Conservation (phyloP, 1,139 yeast genomes). For the Kurtzmaniella quercitrusa region DNA sequence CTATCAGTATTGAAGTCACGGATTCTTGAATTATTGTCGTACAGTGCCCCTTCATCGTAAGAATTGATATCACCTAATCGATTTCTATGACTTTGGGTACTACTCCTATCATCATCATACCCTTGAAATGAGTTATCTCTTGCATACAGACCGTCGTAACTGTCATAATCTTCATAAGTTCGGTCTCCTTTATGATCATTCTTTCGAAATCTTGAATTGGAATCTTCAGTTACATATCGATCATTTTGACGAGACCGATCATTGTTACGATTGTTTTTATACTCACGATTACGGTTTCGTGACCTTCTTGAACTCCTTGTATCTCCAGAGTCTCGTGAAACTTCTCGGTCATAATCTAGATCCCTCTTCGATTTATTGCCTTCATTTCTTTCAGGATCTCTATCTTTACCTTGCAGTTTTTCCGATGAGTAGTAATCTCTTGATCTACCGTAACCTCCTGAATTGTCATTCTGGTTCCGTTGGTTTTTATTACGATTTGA, state of each 20-base stretch:
- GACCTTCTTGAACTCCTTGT: not conserved
- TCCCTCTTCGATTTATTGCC: constrained; percentile 3
- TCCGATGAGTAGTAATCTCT: constrained; percentile 3
- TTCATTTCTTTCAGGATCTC: not conserved
- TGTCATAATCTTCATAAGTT: not conserved
- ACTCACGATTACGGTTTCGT: not conserved
- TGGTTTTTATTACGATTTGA: constrained; percentile 3
- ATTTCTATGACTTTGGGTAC: not conserved
- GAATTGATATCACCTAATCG: not conserved
- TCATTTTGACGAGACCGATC: not conserved
- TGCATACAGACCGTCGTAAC: not conserved
- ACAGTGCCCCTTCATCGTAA: not conserved
- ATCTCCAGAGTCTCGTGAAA: not conserved
- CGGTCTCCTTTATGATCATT: not conserved
- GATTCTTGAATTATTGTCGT: not conserved
- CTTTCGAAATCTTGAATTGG: not conserved
- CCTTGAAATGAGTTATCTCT: not conserved
- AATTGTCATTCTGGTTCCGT: not conserved
- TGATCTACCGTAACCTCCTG: constrained; percentile 3
- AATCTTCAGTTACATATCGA: not conserved
- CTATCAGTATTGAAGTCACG: not conserved
- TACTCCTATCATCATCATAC: not conserved
- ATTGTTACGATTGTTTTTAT: not conserved
- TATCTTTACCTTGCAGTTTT: not conserved
- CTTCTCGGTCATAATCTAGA: constrained; percentile 1